Evolutionary conservation across 2,329 filamentous ascomycete species (phyloP).

Genomic region (Epichloe uncinata): DNA sequence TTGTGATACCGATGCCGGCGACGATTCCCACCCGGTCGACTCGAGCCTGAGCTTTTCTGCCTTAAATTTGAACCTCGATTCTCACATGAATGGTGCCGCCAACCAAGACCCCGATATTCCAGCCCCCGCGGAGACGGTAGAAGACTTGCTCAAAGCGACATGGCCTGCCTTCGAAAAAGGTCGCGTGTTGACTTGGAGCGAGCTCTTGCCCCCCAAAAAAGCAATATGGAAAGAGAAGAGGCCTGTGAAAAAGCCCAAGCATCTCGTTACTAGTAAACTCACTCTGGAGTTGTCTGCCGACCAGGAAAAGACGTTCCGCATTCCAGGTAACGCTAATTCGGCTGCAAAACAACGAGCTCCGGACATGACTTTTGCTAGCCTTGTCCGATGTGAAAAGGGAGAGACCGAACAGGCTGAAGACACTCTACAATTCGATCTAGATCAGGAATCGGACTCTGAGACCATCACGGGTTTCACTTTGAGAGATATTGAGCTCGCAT

Average conservation of each 20-base stretch:
- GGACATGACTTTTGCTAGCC: slow-evolving; percentile 33
- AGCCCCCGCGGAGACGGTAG: slow-evolving; percentile 55
- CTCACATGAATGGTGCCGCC: slow-evolving; percentile 25
- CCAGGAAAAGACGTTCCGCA: slow-evolving; percentile 72
- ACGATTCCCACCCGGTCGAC: slow-evolving; percentile 20
- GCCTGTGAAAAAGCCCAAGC: slow-evolving; percentile 65
- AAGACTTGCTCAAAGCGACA: slow-evolving; percentile 63
- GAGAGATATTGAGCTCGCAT: slow-evolving; percentile 72
- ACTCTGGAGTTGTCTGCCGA: slow-evolving; percentile 76
- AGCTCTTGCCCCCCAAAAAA: slow-evolving; percentile 72
- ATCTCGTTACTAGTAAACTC: slow-evolving; percentile 75
- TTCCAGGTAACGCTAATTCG: slow-evolving; percentile 46
- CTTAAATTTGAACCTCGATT: slow-evolving; percentile 36
- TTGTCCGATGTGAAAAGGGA: slow-evolving; percentile 33
- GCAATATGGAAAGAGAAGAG: slow-evolving; percentile 68
- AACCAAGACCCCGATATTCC: slow-evolving; percentile 53
- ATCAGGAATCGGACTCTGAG: slow-evolving; percentile 45
- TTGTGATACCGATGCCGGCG: slow-evolving; percentile 24
- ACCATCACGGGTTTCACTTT: slow-evolving; percentile 61
- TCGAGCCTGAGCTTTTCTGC: slow-evolving; percentile 23
- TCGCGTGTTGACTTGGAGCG: slow-evolving; percentile 63
- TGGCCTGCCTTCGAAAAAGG: slow-evolving; percentile 73
- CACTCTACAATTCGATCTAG: slow-evolving; percentile 30
- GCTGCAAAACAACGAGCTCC: slow-evolving; percentile 42
- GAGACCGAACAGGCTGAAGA: slow-evolving; percentile 22